Base-by-base conservation (phyloP, 1,284 basidiomycete genomes). In the Leucoagaricus sp. region DNA sequence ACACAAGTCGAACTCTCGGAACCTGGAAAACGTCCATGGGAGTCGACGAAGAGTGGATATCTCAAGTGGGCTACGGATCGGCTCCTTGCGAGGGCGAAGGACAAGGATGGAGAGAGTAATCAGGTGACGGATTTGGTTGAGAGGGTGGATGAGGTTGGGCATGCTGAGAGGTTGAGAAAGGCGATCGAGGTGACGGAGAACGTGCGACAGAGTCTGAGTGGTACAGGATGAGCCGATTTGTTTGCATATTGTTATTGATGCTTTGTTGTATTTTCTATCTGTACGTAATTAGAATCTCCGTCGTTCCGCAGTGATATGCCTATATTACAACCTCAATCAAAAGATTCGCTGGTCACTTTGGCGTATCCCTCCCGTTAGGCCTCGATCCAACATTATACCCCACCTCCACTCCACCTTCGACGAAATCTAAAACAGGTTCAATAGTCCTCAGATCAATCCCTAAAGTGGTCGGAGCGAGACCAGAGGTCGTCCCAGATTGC, bases 11-110 rank as follows among this genome's bases (percentile, higher is more conserved):
- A 75, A 3, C 70, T 79, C 21, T 62, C 70, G 1, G 85, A 86
- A 59, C 83, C 84, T 0, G 84, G 86, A 6, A 89, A 88, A 68
- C 79, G 86, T 9, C 77, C 77, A 28, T 91, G 88, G 88, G 89
- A 91, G 71, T 82, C 79, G 26, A 82, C 76, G 64, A 80, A 78
- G 67, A 76, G 76, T 0, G 87, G 87, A 6, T 91, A 91, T 66
- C 64, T 83, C 7, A 83, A 83, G 58, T 91, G 88, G 88, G 86
- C 85, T 1, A 74, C 83, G 1, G 74, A 75, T 13, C 79, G 85
- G 64, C 33, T 49, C 2, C 6, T 34, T 3, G 68, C 89, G 10
- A 65, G 84, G 51, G 72, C 73, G 49, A 79, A 73, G 33, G 72
- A 78, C n/a, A 79, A 74, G 58, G 71, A 72, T 25, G 71, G 69